These are phyloP conservation scores for Camellia sinensis DNA, from an alignment of 148 eudicot species.

Conservation along the genomic window DNA sequence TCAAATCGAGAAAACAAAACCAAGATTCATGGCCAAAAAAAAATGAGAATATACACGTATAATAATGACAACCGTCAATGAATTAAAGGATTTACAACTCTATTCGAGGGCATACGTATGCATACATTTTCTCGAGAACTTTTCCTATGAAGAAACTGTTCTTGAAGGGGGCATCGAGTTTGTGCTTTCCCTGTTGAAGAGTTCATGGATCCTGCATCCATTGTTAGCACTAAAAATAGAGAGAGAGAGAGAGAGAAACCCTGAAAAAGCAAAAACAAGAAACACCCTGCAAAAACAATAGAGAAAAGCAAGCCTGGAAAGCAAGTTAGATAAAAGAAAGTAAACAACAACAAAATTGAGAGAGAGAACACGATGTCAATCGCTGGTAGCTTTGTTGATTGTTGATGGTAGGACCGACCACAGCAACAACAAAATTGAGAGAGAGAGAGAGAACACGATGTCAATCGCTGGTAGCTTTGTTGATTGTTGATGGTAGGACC, in stretches of 20 bases:
- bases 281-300: constrained; percentile 10
- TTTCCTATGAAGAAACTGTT: constrained; percentile 51
- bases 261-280: neutral
- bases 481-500: neutral
- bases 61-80: neutral
- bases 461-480: no score
- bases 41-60: neutral
- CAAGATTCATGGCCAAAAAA: neutral
- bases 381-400: neutral
- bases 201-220: constrained; percentile 46
- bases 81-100: neutral
- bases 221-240: neutral
- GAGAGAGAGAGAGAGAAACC: neutral
- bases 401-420: neutral
- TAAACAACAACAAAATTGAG: constrained; percentile 4
- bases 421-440: no score
- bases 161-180: constrained; percentile 49
- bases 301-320: constrained; percentile 23
- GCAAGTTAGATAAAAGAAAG: constrained; percentile 13
- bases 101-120: no score
- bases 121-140: constrained; percentile 70
- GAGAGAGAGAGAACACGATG: no score
- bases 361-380: constrained; percentile 6
- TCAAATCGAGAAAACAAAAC: no score
- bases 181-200: constrained; percentile 29